These are phyloP conservation scores for Epithele typhae DNA, from an alignment of 768 basidiomycete species.

Conservation along the genomic window DNA sequence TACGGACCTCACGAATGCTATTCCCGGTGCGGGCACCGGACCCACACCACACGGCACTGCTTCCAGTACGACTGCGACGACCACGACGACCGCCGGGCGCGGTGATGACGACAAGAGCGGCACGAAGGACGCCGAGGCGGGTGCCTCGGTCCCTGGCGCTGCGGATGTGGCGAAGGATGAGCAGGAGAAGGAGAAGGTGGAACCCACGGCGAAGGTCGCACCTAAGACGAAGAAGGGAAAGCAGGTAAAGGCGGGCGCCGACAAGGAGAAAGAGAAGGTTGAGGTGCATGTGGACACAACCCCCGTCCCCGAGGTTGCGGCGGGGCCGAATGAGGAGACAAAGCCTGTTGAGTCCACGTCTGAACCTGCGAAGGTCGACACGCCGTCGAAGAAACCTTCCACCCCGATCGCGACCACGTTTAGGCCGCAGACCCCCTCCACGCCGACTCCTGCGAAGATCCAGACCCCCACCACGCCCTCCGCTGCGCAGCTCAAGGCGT, in stretches of 20 bases:
- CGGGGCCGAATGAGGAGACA: too few species aligned
- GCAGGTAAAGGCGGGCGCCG: neutral
- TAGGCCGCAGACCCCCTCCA: too few species aligned
- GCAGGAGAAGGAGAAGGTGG: neutral
- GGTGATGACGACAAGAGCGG: neutral
- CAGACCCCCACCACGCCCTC: too few species aligned
- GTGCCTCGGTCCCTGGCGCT: neutral
- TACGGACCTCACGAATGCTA: slow-evolving; percentile 16
- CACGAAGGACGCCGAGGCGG: neutral
- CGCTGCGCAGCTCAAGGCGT: too few species aligned
- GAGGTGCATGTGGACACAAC: too few species aligned
- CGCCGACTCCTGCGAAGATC: too few species aligned
- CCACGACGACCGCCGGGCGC: too few species aligned
- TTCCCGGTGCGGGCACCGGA: slow-evolving; percentile 14
- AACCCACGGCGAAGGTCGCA: neutral
- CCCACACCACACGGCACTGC: neutral
- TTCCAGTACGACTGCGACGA: neutral
- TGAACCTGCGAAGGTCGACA: too few species aligned
- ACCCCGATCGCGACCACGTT: too few species aligned
- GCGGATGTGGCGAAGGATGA: neutral
- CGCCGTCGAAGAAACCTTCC: too few species aligned
- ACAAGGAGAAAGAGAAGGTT: neutral
- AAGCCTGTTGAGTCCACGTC: too few species aligned
- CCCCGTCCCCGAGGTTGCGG: too few species aligned
- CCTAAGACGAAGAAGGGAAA: neutral